Evolutionary conservation across 805 yeast genomes (phyloP).

Genomic region (Yarrowia hollandica): DNA sequence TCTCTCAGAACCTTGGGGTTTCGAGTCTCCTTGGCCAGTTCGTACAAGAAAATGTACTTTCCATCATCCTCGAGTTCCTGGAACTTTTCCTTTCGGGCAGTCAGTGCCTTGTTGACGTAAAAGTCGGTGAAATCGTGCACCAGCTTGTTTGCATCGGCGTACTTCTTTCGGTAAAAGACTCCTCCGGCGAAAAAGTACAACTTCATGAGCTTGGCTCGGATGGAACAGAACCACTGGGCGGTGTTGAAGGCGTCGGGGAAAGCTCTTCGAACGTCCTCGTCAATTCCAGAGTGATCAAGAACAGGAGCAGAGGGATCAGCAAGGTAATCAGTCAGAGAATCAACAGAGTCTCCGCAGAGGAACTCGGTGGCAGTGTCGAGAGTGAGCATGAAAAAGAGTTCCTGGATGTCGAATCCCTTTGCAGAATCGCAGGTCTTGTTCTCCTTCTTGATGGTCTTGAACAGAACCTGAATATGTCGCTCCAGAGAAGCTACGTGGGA

Average conservation of each 20-base stretch:
- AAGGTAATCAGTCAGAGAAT: slow-evolving; percentile 33
- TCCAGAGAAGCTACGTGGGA: slow-evolving; percentile 36
- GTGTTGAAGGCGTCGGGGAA: slow-evolving; percentile 34
- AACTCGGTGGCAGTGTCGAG: slow-evolving; percentile 43
- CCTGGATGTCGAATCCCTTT: slow-evolving; percentile 38
- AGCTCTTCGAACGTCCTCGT: slow-evolving; percentile 32
- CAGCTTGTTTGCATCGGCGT: slow-evolving; percentile 39
- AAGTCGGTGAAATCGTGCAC: slow-evolving; percentile 44
- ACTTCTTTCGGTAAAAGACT: slow-evolving; percentile 35
- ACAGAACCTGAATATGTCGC: slow-evolving; percentile 36
- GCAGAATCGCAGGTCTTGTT: not conserved
- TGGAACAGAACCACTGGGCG: slow-evolving; percentile 32
- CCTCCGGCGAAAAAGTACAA: slow-evolving; percentile 31
- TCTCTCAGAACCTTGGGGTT: slow-evolving; percentile 51
- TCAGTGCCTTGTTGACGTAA: slow-evolving; percentile 46
- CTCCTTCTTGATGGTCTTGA: slow-evolving; percentile 19
- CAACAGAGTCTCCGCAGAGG: slow-evolving; percentile 40
- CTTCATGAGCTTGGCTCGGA: slow-evolving; percentile 33
- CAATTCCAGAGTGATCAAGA: slow-evolving; percentile 1
- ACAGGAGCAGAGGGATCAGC: slow-evolving; percentile 30
- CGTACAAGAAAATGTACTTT: slow-evolving; percentile 50
- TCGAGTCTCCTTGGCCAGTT: slow-evolving; percentile 51
- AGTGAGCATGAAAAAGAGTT: slow-evolving; percentile 39
- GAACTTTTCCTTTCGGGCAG: slow-evolving; percentile 29
- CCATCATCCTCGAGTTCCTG: slow-evolving; percentile 37